Conservation (phyloP, 345 rosid species). For the Kandelia obovata region DNA sequence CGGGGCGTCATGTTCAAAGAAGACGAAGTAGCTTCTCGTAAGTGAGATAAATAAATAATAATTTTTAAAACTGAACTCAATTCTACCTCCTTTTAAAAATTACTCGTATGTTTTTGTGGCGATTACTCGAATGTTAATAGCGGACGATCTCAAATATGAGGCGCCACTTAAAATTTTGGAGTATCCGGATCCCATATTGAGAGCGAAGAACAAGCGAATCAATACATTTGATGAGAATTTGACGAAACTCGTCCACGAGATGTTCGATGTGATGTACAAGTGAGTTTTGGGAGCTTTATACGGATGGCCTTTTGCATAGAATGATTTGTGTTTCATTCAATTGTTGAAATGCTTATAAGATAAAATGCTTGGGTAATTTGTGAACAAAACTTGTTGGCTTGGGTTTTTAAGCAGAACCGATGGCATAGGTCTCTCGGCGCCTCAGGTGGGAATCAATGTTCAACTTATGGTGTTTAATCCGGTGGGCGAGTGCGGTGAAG, state of each 20-base stretch:
- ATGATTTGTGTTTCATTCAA: neutral
- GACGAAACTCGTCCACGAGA: constrained; percentile 72
- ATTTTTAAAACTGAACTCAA: neutral
- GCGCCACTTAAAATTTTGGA: constrained; percentile 67
- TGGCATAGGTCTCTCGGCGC: constrained; percentile 95
- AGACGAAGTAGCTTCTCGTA: constrained; percentile 20
- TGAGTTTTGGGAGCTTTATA: constrained; percentile 32
- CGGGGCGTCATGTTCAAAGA: constrained; percentile 16
- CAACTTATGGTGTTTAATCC: constrained; percentile 94
- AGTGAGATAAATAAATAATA: neutral
- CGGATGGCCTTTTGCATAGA: neutral
- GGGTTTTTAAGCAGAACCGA: constrained; percentile 65
- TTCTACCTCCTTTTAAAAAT: neutral
- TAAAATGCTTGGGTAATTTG: constrained; percentile 3
- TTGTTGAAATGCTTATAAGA: neutral
- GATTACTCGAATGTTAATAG: constrained; percentile 24
- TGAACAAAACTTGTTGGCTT: constrained; percentile 34
- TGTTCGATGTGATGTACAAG: constrained; percentile 97
- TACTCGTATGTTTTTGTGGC: neutral
- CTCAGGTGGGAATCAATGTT: constrained; percentile 88
- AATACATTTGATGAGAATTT: constrained; percentile 67
- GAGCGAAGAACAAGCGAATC: constrained; percentile 72
- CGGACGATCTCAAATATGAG: constrained; percentile 65
- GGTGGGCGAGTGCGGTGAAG: constrained; percentile 65
- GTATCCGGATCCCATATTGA: constrained; percentile 82